These are phyloP conservation scores for Umbelopsis isabellina DNA, from an alignment of 192 early-diverging fungal species.

Conservation along the genomic window DNA sequence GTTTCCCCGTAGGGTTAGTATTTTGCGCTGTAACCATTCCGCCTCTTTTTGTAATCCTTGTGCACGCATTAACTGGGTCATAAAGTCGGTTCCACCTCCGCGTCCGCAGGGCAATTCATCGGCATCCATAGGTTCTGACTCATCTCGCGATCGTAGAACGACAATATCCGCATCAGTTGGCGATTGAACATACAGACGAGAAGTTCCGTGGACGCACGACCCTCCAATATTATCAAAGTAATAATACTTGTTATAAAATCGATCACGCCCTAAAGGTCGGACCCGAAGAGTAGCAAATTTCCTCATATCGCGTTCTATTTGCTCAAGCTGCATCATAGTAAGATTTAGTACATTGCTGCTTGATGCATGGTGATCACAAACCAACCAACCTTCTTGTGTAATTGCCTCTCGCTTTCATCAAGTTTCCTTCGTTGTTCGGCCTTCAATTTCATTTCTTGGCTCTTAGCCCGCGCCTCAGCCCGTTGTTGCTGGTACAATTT, in stretches of 20 bases:
- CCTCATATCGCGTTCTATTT: slow-evolving; percentile 73
- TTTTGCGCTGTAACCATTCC: slow-evolving; percentile 21
- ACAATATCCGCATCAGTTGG: slow-evolving; percentile 56
- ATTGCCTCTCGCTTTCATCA: slow-evolving; percentile 54
- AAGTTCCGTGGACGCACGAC: slow-evolving; percentile 53
- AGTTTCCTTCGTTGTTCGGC: slow-evolving; percentile 49
- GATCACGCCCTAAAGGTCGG: slow-evolving; percentile 78
- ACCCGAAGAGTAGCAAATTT: slow-evolving; percentile 68
- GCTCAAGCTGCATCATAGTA: slow-evolving; percentile 53
- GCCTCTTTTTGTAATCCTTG: slow-evolving; percentile 33
- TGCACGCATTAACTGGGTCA: slow-evolving; percentile 25
- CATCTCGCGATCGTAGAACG: slow-evolving; percentile 44
- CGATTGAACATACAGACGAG: slow-evolving; percentile 62
- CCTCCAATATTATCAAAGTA: slow-evolving; percentile 84
- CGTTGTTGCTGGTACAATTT: slow-evolving; percentile 48
- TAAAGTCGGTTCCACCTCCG: slow-evolving; percentile 34
- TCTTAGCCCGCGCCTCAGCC: slow-evolving; percentile 43
- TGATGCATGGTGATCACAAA: neutral
- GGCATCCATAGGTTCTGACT: slow-evolving; percentile 31
- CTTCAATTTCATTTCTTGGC: slow-evolving; percentile 44
- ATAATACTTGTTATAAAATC: slow-evolving; percentile 88
- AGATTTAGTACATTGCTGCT: slow-evolving; percentile 18
- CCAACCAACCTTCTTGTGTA: slow-evolving; percentile 45
- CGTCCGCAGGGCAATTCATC: slow-evolving; percentile 34
- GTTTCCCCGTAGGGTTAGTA: neutral